Base-by-base conservation (phyloP, 2,329 filamentous ascomycete genomes). In the Helotiales sp. region DNA sequence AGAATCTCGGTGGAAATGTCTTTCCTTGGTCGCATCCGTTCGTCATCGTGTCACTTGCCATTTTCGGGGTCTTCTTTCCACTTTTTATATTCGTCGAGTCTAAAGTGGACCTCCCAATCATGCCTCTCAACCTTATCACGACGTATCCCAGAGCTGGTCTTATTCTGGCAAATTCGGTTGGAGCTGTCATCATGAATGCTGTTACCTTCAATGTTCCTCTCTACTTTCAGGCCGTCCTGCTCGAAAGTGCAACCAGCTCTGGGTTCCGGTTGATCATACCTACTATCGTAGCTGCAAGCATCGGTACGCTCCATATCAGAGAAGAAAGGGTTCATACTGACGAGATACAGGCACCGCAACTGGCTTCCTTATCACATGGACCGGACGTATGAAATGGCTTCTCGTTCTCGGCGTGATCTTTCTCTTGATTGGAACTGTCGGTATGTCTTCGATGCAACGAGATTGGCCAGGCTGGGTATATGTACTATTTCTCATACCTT, bases 141-240 rank as follows among this genome's bases (percentile, higher is more conserved):
- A 72, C 71, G 7, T 67, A 76, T 0, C 84, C 85, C 1, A 75
- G 81, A n/a, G 78, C 77, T 15, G 83, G 84, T 63, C 71, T 88
- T 30, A 81, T 87, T 55, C 77, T 84, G 55, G 72, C 77, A 57
- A 86, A 86, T 67, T 76, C 77, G 63, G 68, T 84, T 42, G 78
- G 74, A 13, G 76, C 80, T 1, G 69, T 84, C 36, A 68, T 86
- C 10, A 68, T 76, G 50, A 85, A 84, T 64, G 79, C 82, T 8
- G 77, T 86, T 47, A 66, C 83, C 19, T 86, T 86, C 68, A 86
- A 86, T 70, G 78, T 82, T 5, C 89, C 89, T 0, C 76, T 93
- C 7, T 93, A 87, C 75, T 92, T 90, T 74, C 88, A 91, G 70
- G 87, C 86, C 34, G 88, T 91, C 25, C 84, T 90, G 48, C 79